phyloP scores from a whole-genome alignment of 306 rosid species.

The Pachyrhizus erosus region DNA sequence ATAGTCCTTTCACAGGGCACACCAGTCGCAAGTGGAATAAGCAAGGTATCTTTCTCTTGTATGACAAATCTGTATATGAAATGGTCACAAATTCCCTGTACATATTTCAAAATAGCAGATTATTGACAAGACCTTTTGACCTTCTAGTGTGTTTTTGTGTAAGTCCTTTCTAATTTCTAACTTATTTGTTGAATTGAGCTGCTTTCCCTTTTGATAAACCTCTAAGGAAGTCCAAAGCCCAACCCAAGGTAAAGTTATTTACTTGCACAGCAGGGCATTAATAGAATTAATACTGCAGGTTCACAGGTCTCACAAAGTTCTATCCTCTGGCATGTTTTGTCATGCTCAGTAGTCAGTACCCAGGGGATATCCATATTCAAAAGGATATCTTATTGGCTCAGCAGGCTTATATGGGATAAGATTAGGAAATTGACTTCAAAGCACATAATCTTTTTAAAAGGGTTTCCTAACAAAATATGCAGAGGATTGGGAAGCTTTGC shows the following conservation, averaged over 20 bases:
- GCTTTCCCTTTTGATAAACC: neutral
- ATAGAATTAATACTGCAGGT: constrained; percentile 16
- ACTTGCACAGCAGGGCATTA: neutral
- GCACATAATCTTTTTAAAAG: neutral
- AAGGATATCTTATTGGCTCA: neutral
- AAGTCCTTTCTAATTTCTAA: constrained; percentile 7
- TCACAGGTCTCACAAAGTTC: constrained; percentile 21
- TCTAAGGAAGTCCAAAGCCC: constrained; percentile 14
- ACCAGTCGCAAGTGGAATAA: constrained; percentile 1
- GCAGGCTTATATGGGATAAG: constrained; percentile 18
- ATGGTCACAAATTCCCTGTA: constrained; percentile 5
- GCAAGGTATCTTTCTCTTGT: neutral
- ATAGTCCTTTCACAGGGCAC: neutral
- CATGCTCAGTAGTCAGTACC: constrained; percentile 17
- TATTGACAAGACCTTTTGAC: constrained; percentile 19
- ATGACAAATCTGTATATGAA: constrained; percentile 25
- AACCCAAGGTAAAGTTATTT: neutral
- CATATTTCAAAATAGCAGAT: neutral
- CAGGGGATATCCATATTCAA: too few species aligned
- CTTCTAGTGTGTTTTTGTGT: constrained; percentile 11
- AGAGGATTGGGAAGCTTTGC: constrained; percentile 8
- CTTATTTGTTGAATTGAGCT: neutral
- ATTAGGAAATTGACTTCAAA: constrained; percentile 6
- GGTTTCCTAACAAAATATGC: constrained; percentile 25
- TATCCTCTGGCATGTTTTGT: neutral